Percentiles rank a stretch among this genome's conserved stretches.
These are phyloP conservation scores for Ophiostoma montium DNA, from an alignment of 2,329 filamentous ascomycete species.

Conservation along the genomic window DNA sequence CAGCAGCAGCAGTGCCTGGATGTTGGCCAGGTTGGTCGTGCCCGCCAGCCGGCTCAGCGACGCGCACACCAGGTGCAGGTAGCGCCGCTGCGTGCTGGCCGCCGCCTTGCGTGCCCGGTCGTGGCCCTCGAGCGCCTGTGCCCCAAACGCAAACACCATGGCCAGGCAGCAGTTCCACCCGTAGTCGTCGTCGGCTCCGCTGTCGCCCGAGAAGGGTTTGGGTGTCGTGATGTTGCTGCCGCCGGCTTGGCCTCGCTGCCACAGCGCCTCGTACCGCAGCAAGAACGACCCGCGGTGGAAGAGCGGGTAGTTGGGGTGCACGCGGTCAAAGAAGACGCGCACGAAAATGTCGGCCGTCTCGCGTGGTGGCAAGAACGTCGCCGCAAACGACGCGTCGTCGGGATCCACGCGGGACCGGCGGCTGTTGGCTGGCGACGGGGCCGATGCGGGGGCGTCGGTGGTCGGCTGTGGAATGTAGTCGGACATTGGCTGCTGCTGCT, in stretches of 20 bases:
- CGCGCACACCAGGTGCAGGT: constrained; percentile 9
- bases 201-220: neutral
- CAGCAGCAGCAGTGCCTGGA: constrained; percentile 28
- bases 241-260: constrained; percentile 3
- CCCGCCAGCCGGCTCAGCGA: constrained; percentile 10
- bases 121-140: constrained; percentile 11
- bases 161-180: constrained; percentile 14
- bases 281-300: constrained; percentile 8
- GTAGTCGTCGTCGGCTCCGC: constrained; percentile 2
- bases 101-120: constrained; percentile 7
- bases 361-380: constrained; percentile 8
- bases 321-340: constrained; percentile 12
- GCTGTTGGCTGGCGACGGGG: constrained; percentile 4
- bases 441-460: neutral
- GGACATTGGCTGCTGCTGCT: neutral
- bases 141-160: constrained; percentile 13
- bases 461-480: neutral
- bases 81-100: constrained; percentile 9
- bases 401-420: constrained; percentile 5
- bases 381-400: constrained; percentile 6
- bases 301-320: constrained; percentile 12
- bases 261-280: constrained; percentile 10
- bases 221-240: neutral
- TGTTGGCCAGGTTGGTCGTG: constrained; percentile 22
- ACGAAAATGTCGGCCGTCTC: constrained; percentile 12